These are phyloP conservation scores for Turnera subulata DNA, from an alignment of 345 rosid species.

Conservation along the genomic window DNA sequence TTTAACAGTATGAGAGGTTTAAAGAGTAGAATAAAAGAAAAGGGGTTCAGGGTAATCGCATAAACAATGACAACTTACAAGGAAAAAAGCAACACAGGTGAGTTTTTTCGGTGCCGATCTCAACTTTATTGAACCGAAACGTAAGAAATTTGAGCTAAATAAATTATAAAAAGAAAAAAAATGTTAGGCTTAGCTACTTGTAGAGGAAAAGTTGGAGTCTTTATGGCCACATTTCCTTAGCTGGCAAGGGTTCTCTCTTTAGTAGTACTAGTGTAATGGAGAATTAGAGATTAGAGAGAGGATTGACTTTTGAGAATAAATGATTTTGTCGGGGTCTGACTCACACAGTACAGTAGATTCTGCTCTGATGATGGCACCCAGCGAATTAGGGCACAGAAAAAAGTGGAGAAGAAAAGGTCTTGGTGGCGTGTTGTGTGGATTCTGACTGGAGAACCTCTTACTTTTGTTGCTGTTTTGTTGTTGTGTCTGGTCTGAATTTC, in stretches of 20 bases:
- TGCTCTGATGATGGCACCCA: background rate
- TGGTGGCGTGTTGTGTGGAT: background rate
- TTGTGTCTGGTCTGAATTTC: background rate
- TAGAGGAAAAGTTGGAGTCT: slow-evolving; percentile 3
- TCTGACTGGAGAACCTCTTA: background rate
- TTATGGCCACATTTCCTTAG: slow-evolving; percentile 17
- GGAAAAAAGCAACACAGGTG: slow-evolving; percentile 9
- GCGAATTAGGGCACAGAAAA: slow-evolving; percentile 2
- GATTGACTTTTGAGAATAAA: too few relatives aligned
- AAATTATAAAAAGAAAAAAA: background rate
- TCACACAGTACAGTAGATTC: background rate
- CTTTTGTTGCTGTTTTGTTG: background rate
- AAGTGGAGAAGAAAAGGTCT: background rate
- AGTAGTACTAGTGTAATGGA: too few relatives aligned
- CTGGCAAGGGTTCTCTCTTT: slow-evolving; percentile 9
- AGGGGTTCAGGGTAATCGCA: background rate
- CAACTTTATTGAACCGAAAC: slow-evolving; percentile 15
- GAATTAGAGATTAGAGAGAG: too few relatives aligned
- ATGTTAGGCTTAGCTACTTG: too few relatives aligned
- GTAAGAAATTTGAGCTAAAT: slow-evolving; percentile 2
- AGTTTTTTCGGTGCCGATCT: slow-evolving; percentile 23
- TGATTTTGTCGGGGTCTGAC: too few relatives aligned
- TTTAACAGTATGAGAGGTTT: background rate
- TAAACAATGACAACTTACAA: slow-evolving; percentile 11
- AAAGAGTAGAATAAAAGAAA: slow-evolving; percentile 1